These are phyloP conservation scores for Colletotrichum graminicola DNA, from an alignment of 2,329 filamentous ascomycete species.

Conservation along the genomic window DNA sequence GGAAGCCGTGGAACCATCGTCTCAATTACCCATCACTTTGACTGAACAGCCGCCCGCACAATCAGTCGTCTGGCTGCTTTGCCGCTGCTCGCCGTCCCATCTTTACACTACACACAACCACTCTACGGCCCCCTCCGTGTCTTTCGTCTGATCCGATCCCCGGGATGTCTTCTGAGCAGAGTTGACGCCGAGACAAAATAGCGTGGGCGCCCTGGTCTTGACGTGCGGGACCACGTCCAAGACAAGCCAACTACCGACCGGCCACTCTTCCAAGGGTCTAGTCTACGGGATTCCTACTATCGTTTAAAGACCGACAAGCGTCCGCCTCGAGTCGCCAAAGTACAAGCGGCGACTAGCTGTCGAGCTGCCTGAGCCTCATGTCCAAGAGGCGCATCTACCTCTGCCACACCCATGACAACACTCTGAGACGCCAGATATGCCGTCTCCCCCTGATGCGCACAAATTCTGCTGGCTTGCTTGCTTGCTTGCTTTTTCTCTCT, in stretches of 20 bases:
- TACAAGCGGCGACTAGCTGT: background rate
- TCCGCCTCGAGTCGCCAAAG: conserved; percentile 4
- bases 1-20: background rate
- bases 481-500: conserved; percentile 26
- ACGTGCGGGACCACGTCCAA: conserved; percentile 25
- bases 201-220: conserved; percentile 27
- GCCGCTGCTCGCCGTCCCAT: conserved; percentile 13
- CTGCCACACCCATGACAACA: background rate
- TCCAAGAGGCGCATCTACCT: conserved; percentile 1
- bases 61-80: background rate
- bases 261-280: background rate
- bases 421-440: conserved; percentile 28
- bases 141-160: conserved; percentile 13
- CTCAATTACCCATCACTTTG: conserved; percentile 9
- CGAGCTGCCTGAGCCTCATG: conserved; percentile 9
- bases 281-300: conserved; percentile 6
- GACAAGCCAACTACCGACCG: conserved; percentile 22
- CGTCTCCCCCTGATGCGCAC: conserved; percentile 26
- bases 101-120: background rate
- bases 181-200: conserved; percentile 31
- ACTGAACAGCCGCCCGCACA: background rate
- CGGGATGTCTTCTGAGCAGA: conserved; percentile 10
- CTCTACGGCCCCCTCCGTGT: background rate
- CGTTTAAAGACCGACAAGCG: background rate
- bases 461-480: conserved; percentile 14